Percentiles rank a stretch among this genome's conserved stretches.
phyloP scores from a whole-genome alignment of 2,329 filamentous ascomycete genomes.

The Clarireedia sp. region DNA sequence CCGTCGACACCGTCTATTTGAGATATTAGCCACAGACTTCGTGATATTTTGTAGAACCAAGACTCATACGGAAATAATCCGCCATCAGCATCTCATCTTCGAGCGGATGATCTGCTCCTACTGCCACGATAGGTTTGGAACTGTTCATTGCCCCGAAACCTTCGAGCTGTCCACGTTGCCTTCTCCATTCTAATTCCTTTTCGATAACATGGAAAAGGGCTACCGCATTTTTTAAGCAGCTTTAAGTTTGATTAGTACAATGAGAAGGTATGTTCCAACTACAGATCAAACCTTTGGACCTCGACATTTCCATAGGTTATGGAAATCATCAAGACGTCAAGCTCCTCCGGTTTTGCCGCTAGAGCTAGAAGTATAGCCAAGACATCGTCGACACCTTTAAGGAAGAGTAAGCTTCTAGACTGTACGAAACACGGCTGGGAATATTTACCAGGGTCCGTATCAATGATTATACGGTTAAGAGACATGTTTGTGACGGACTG shows the following conservation, averaged over 20 bases:
- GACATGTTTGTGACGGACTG: conserved; percentile 43
- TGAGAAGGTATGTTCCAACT: neutral
- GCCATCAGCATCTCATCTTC: conserved; percentile 74
- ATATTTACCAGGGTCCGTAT: conserved; percentile 74
- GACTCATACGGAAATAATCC: conserved; percentile 74
- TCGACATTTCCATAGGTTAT: conserved; percentile 93
- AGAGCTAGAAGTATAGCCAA: conserved; percentile 83
- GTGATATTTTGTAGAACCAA: neutral
- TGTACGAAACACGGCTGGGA: neutral
- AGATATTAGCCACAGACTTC: conserved; percentile 10
- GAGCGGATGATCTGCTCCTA: conserved; percentile 79
- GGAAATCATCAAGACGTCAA: conserved; percentile 79
- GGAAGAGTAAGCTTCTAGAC: neutral
- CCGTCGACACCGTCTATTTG: conserved; percentile 64
- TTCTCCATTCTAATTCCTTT: conserved; percentile 79
- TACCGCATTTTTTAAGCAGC: conserved; percentile 81
- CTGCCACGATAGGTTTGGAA: conserved; percentile 73
- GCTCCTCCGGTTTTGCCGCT: conserved; percentile 70
- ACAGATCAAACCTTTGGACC: conserved; percentile 58
- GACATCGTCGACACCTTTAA: conserved; percentile 76
- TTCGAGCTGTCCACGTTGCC: conserved; percentile 53
- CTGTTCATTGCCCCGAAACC: conserved; percentile 67
- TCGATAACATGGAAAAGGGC: conserved; percentile 88
- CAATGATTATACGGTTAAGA: conserved; percentile 78
- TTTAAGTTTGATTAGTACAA: conserved; percentile 29